Evolutionary conservation across 1,139 yeast species (phyloP).

Genomic region (Kodamaea sp.): DNA sequence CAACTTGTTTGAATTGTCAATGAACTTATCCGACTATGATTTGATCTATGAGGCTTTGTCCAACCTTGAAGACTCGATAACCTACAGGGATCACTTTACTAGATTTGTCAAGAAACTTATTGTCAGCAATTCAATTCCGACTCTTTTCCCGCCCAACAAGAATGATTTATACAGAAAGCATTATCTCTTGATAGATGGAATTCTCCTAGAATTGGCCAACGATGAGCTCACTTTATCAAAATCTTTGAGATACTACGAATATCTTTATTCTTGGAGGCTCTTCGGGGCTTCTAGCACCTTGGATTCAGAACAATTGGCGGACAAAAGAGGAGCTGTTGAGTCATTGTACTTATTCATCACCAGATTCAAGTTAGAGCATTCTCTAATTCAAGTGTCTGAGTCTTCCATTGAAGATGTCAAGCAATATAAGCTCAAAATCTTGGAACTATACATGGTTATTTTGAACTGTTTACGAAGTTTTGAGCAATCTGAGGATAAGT

Average conservation of each 20-base stretch:
- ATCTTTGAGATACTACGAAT: constrained; percentile 52
- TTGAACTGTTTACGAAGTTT: constrained; percentile 50
- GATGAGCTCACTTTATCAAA: constrained; percentile 32
- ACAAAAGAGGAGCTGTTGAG: constrained; percentile 58
- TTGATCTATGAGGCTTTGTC: constrained; percentile 27
- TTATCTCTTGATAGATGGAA: constrained; percentile 38
- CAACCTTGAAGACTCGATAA: constrained; percentile 18
- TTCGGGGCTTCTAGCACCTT: constrained; percentile 26
- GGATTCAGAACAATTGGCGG: constrained; percentile 26
- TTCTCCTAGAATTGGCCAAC: constrained; percentile 42
- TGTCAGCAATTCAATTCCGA: constrained; percentile 20
- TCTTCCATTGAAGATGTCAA: constrained; percentile 24
- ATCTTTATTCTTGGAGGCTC: constrained; percentile 56
- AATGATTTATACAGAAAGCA: constrained; percentile 26
- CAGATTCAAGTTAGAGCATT: constrained; percentile 30
- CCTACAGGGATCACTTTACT: constrained; percentile 17
- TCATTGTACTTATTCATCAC: constrained; percentile 55
- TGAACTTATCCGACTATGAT: constrained; percentile 27
- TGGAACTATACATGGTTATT: constrained; percentile 49
- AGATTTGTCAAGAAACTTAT: constrained; percentile 30
- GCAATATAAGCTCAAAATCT: constrained; percentile 39
- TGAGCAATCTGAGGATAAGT: constrained; percentile 50
- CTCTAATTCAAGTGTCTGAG: constrained; percentile 11
- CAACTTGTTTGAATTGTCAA: constrained; percentile 34
- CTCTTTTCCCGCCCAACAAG: constrained; percentile 24